These are phyloP conservation scores for Pelargonium myrrhifolium DNA, from an alignment of 441 rosid genomes.

Conservation along the genomic window DNA sequence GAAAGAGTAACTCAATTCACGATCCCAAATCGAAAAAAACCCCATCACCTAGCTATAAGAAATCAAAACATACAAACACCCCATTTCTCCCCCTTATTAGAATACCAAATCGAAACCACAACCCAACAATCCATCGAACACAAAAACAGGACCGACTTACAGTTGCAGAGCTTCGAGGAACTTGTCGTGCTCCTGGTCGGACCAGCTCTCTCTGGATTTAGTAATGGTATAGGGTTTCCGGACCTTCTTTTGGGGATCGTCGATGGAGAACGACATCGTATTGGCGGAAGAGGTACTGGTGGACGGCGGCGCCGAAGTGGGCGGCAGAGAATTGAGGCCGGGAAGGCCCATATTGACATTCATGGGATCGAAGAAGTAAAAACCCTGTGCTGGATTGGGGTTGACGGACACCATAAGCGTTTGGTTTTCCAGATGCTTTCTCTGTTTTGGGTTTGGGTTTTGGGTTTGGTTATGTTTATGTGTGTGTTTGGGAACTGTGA, in stretches of 20 bases:
- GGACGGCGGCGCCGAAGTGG: conserved; percentile 13
- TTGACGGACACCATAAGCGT: conserved; percentile 49
- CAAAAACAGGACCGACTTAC: conserved; percentile 32
- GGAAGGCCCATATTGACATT: conserved; percentile 26
- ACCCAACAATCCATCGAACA: neutral
- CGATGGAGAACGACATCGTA: conserved; percentile 18
- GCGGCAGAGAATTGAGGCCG: conserved; percentile 23
- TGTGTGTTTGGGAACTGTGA: too few relatives aligned
- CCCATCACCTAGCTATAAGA: too few relatives aligned
- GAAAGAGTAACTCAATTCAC: too few relatives aligned
- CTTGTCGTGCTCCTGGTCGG: conserved; percentile 89
- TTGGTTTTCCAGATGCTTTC: too few relatives aligned
- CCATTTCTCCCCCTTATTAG: neutral
- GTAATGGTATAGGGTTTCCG: conserved; percentile 92
- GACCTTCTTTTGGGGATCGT: conserved; percentile 63
- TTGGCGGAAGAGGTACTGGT: neutral
- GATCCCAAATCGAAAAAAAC: too few relatives aligned
- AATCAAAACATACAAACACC: neutral
- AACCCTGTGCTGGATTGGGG: conserved; percentile 34
- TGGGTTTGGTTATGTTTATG: too few relatives aligned
- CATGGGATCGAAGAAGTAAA: conserved; percentile 39
- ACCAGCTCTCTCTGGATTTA: conserved; percentile 97
- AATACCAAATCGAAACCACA: too few relatives aligned
- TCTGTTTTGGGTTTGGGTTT: too few relatives aligned
- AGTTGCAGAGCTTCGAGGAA: conserved; percentile 93